phyloP scores from a whole-genome alignment of 2,329 filamentous ascomycete species.

The Trichoderma koningii region DNA sequence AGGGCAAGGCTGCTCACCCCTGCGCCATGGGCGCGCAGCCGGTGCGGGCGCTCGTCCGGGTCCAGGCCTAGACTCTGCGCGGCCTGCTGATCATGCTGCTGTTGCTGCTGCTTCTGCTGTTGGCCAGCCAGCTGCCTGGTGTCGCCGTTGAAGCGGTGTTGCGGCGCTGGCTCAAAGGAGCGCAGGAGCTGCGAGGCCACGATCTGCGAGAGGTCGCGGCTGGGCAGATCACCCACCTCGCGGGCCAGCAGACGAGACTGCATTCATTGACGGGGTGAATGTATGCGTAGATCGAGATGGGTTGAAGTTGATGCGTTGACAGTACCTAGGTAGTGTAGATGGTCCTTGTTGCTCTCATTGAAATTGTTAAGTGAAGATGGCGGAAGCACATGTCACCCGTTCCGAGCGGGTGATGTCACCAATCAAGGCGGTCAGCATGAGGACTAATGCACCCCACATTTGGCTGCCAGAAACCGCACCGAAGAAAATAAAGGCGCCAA shows the following conservation, averaged over 20 bases:
- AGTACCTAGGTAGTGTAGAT: too few relatives aligned
- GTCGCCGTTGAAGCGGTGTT: conserved; percentile 69
- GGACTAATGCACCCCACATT: conserved; percentile 27
- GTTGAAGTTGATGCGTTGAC: too few relatives aligned
- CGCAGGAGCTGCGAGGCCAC: conserved; percentile 67
- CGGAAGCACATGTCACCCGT: not conserved
- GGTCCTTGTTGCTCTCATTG: too few relatives aligned
- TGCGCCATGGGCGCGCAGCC: conserved; percentile 68
- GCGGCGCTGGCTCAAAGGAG: conserved; percentile 67
- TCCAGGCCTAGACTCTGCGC: not conserved
- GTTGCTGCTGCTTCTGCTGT: not conserved
- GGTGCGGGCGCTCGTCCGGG: conserved; percentile 38
- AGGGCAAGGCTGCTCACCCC: conserved; percentile 79
- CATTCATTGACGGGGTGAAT: conserved; percentile 49
- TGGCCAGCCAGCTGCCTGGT: conserved; percentile 15
- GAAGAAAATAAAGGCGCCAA: not conserved
- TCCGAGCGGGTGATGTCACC: conserved; percentile 24
- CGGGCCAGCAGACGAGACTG: conserved; percentile 78
- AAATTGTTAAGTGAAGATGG: not conserved
- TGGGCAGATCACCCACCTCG: conserved; percentile 67
- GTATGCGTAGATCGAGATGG: not conserved
- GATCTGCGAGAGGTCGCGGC: conserved; percentile 64
- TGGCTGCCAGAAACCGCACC: conserved; percentile 7
- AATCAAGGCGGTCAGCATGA: not conserved
- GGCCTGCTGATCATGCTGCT: conserved; percentile 25